Conservation (phyloP, 352 stramenopile genomes). For the Globisporangium echinulatum region DNA sequence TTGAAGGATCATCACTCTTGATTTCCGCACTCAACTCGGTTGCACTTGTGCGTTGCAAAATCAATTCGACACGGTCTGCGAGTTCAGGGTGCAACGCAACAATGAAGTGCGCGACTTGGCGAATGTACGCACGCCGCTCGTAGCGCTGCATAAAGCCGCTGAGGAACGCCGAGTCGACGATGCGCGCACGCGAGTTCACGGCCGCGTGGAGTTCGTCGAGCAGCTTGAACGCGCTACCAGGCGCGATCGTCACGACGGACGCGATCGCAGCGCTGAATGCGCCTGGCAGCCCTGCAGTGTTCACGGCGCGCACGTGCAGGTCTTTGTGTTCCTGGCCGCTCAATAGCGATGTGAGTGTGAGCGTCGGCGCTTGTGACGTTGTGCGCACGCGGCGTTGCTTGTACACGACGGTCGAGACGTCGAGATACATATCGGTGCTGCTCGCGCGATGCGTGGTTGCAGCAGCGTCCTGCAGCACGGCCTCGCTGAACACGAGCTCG, state of each 20-base stretch:
- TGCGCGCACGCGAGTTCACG: conserved; percentile 59
- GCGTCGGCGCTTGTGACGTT: conserved; percentile 23
- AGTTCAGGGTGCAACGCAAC: conserved; percentile 41
- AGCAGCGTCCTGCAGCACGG: conserved; percentile 45
- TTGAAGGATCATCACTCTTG: neutral
- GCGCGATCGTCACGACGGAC: conserved; percentile 58
- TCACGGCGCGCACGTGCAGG: conserved; percentile 61
- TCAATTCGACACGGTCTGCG: conserved; percentile 38
- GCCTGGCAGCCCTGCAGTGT: conserved; percentile 42
- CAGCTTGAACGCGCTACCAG: conserved; percentile 57
- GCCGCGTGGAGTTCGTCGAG: conserved; percentile 75
- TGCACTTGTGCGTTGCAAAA: conserved; percentile 21
- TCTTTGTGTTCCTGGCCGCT: conserved; percentile 61
- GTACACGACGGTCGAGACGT: conserved; percentile 58
- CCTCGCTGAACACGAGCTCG: conserved; percentile 56
- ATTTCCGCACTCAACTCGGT: no score
- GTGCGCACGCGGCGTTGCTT: conserved; percentile 45
- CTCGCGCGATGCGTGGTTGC: conserved; percentile 5
- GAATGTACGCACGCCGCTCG: conserved; percentile 61
- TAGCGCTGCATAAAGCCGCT: conserved; percentile 82
- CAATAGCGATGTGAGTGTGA: conserved; percentile 40
- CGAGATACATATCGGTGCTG: conserved; percentile 31
- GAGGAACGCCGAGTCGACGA: conserved; percentile 72
- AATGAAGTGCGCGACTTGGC: conserved; percentile 63
- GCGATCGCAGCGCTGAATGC: conserved; percentile 38